A percentile compares a stretch with the other conserved stretches of the same genome.
These are phyloP conservation scores for Salix arbutifolia DNA, from an alignment of 345 rosid genomes.

Conservation along the genomic window DNA sequence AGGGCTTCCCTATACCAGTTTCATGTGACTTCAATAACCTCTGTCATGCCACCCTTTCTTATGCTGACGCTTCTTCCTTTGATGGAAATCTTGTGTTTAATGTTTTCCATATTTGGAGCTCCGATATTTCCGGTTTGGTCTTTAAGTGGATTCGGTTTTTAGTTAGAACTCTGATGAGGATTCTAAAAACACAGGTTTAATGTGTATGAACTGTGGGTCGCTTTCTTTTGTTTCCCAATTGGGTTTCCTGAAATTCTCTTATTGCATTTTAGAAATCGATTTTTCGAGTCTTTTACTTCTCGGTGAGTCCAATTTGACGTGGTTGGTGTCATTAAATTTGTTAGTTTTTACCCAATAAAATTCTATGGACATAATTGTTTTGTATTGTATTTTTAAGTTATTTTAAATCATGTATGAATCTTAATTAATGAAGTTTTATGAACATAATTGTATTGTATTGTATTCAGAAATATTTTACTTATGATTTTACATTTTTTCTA, in stretches of 20 bases:
- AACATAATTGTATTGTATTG: too few species aligned
- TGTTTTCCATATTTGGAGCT: slow-evolving; percentile 49
- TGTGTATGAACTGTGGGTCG: slow-evolving; percentile 93
- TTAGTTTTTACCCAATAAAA: too few species aligned
- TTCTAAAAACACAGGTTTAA: slow-evolving; percentile 57
- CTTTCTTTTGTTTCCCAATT: slow-evolving; percentile 75
- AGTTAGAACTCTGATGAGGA: slow-evolving; percentile 73
- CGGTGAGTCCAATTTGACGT: slow-evolving; percentile 68
- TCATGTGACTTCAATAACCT: slow-evolving; percentile 69
- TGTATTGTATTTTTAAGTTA: too few species aligned
- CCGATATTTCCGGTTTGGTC: slow-evolving; percentile 39
- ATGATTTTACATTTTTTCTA: too few species aligned
- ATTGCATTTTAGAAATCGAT: slow-evolving; percentile 75
- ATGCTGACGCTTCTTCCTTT: slow-evolving; percentile 81
- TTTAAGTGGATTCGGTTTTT: slow-evolving; percentile 77
- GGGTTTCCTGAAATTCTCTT: slow-evolving; percentile 80
- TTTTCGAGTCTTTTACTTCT: slow-evolving; percentile 70
- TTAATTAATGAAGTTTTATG: too few species aligned
- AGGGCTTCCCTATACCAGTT: slow-evolving; percentile 72
- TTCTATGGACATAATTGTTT: too few species aligned
- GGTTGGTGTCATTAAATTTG: slow-evolving; percentile 49
- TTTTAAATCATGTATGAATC: too few species aligned
- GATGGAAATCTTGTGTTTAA: slow-evolving; percentile 86
- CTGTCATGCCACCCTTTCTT: slow-evolving; percentile 75
- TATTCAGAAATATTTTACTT: too few species aligned